Base-by-base conservation (phyloP, 73 alveolate species). In the Uronychia binucleata region DNA sequence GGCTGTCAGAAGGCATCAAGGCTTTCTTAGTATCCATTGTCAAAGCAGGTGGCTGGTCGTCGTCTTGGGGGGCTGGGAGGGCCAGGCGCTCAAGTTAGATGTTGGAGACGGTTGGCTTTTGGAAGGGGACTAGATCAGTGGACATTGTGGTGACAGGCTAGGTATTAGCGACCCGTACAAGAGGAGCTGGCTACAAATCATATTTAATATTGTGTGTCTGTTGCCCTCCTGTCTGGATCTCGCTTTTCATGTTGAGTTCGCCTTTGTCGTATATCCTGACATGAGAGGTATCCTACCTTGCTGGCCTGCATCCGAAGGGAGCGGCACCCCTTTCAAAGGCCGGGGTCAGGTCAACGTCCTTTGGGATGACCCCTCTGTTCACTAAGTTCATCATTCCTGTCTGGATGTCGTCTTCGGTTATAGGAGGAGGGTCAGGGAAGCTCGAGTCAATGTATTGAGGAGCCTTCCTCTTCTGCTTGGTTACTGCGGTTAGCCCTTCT, bases 321-420 rank as follows among this genome's bases (percentile, higher is more conserved):
- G 98, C 96, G 29, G 98, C 99, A 33, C 98, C 99, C 74, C 89
- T 94, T 32, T 91, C 93, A 59, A 97, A 95, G 13, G 98, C 97
- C 13, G 99, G 99, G 28, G 98, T 93, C 33, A 97, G 91, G 91
- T 97, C 99, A 11, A 96, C 98, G 83, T 90, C 97, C 91, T 91
- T 96, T 25, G 99, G 99, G 75, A 97, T 92, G 30, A 90, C 86
- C 0, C 98, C 98, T 85, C 88, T 91, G 59, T 93, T 93, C 31
- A 97, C 90, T 80, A 97, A 78, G 86, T 95, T 96, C 59, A 86
- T 85, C 94, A 97, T 81, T 28, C 99, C 99, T 87, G 95, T 94
- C 59, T 91, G 35, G 31, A 97, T 94, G 86, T 97, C 99, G 82
- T 95, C 95, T 57, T 95, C 98, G 78, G 97, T 85, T 30, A 97